Evolutionary conservation across 768 basidiomycete species (phyloP).

Genomic region (Infundibulicybe gibba): DNA sequence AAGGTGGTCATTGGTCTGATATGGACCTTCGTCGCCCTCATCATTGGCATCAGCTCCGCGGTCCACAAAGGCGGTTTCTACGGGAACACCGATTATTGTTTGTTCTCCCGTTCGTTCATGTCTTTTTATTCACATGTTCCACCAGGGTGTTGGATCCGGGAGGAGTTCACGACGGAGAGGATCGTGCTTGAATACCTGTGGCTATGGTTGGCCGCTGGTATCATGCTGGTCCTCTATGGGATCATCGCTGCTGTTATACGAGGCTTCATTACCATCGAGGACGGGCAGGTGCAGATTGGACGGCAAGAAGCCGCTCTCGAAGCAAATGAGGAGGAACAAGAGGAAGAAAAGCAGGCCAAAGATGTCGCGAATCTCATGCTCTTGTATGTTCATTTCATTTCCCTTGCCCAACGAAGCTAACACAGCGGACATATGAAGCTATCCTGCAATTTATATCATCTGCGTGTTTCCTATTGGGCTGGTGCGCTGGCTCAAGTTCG

Average conservation of each 20-base stretch:
- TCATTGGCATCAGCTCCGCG: constrained; percentile 33
- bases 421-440: constrained; percentile 20
- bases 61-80: constrained; percentile 34
- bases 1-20: constrained; percentile 28
- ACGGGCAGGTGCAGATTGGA: constrained; percentile 10
- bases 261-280: constrained; percentile 30
- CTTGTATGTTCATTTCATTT: constrained; percentile 31
- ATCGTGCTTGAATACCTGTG: constrained; percentile 50
- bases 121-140: background rate
- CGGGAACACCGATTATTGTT: constrained; percentile 37
- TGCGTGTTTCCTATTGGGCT: constrained; percentile 15
- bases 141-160: constrained; percentile 52
- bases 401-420: background rate
- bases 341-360: constrained; percentile 19
- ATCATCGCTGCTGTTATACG: constrained; percentile 40
- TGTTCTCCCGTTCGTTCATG: constrained; percentile 6
- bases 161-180: constrained; percentile 27
- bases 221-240: constrained; percentile 39
- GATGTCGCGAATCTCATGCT: constrained; percentile 40
- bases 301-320: background rate
- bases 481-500: constrained; percentile 16
- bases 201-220: constrained; percentile 43
- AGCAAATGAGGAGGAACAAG: constrained; percentile 10
- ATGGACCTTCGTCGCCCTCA: constrained; percentile 35
- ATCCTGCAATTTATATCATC: constrained; percentile 41